Evolutionary conservation across 2,329 filamentous ascomycete species (phyloP), one percentile per base, ranked within the genome.

Genomic region (Claviceps citrina): DNA sequence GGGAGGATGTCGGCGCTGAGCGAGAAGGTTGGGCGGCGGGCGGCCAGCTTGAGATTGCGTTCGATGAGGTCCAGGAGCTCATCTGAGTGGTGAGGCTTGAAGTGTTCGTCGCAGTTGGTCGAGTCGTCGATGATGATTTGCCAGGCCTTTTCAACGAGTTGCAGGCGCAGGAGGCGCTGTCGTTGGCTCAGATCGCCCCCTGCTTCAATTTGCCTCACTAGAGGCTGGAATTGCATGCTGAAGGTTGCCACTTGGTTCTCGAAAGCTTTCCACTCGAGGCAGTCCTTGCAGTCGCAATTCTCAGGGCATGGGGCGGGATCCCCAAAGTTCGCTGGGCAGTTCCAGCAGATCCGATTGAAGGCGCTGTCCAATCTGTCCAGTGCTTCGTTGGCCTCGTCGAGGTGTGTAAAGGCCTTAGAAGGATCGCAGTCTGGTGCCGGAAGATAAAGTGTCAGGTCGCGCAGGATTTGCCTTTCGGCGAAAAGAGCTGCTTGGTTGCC

Each of bases 1-100:
- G 38, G 38, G 25, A 40, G 30, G 38, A 40, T 35, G 19, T 40
- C 38, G n/a, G 31, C 38, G 25, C 38, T 40, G 22, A 40, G 38
- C 12, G 38, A 34, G 7, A 40, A 40, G 7, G 25, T 35, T 4
- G 38, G 38, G 15, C 31, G n/a, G 18, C 18, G 31, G 13, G 38
- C 38, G 7, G 38, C 32, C 19, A 34, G 31, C 9, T 33, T 10
- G 19, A 40, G 38, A 8, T 28, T 40, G 9, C 31, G 38, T n/a
- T 40, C 38, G n/a, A 40, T 40, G 4, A 34, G 31, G 18, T 40
- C 31, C n/a, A 40, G 25, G n/a, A 40, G 31, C 25, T 40, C 27
- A 9, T 33, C 38, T 3, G 31, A 34, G 24, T 40, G 31, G 13
- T 40, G 27, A 22, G 31, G 31, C 25, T 27, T 27, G 18, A 35